Percentiles rank a stretch among this genome's conserved stretches.
Conservation (phyloP, 805 yeast genomes). For the Wickerhamiella cacticola region DNA sequence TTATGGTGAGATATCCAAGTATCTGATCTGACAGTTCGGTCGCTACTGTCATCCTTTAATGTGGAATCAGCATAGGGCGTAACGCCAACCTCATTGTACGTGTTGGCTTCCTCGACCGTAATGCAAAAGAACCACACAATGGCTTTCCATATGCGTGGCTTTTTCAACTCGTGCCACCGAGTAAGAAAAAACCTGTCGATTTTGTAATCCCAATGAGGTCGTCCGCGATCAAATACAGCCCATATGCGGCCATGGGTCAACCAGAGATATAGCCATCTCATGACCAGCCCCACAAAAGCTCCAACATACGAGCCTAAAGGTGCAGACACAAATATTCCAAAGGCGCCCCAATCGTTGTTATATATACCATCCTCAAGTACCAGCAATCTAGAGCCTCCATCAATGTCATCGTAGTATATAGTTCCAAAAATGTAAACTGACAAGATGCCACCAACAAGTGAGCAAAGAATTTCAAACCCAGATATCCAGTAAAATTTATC, state of each 20-base stretch:
- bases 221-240: constrained; percentile 19
- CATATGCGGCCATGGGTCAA: constrained; percentile 12
- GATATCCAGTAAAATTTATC: constrained; percentile 53
- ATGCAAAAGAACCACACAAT: constrained; percentile 3
- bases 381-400: constrained; percentile 63
- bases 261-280: constrained; percentile 20
- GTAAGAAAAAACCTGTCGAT: not conserved
- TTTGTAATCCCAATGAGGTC: constrained; percentile 7
- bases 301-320: constrained; percentile 66
- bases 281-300: constrained; percentile 39
- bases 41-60: not conserved
- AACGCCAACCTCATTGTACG: not conserved
- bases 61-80: not conserved
- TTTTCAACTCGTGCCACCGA: not conserved
- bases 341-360: constrained; percentile 79
- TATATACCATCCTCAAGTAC: constrained; percentile 57
- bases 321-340: constrained; percentile 87
- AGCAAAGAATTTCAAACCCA: constrained; percentile 70
- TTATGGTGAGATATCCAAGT: not conserved
- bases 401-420: constrained; percentile 51
- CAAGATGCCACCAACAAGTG: constrained; percentile 72
- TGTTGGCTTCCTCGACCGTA: not conserved
- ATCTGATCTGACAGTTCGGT: not conserved
- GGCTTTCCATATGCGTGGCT: not conserved
- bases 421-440: constrained; percentile 76